These are phyloP conservation scores for Aspergillus sp. DNA, from an alignment of 2,329 filamentous ascomycete species.

Conservation along the genomic window DNA sequence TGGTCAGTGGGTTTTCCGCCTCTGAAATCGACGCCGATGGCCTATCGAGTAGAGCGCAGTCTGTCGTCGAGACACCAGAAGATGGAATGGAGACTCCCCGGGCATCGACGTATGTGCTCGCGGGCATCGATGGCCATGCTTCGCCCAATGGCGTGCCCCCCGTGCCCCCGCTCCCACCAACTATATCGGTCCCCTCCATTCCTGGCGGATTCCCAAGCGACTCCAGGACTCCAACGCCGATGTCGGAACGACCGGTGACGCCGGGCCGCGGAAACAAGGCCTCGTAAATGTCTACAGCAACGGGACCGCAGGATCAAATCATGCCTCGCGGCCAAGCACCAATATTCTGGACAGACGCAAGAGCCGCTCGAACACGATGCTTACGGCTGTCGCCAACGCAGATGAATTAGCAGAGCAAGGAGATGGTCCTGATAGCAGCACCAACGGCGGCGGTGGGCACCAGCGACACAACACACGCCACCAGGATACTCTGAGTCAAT, in stretches of 20 bases:
- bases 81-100: constrained; percentile 28
- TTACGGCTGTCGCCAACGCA: constrained; percentile 14
- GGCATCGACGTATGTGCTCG: constrained; percentile 15
- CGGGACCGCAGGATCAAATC: constrained; percentile 4
- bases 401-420: constrained; percentile 7
- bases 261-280: constrained; percentile 16
- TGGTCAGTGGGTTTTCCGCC: constrained; percentile 34
- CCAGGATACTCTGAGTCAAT: constrained; percentile 29
- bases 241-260: constrained; percentile 24
- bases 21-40: constrained; percentile 27
- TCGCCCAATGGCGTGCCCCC: constrained; percentile 33
- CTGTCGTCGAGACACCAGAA: constrained; percentile 14
- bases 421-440: background rate
- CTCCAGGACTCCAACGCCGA: constrained; percentile 20
- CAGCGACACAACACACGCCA: constrained; percentile 9
- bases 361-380: constrained; percentile 25
- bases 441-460: constrained; percentile 10
- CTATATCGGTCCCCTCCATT: constrained; percentile 23
- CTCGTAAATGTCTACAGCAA: constrained; percentile 15
- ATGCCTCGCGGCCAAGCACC: constrained; percentile 13
- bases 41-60: constrained; percentile 21
- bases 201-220: constrained; percentile 37
- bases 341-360: constrained; percentile 25
- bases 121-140: constrained; percentile 8
- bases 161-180: constrained; percentile 38